These are phyloP conservation scores for Canavalia ensiformis DNA, from an alignment of 306 rosid genomes.

Conservation along the genomic window DNA sequence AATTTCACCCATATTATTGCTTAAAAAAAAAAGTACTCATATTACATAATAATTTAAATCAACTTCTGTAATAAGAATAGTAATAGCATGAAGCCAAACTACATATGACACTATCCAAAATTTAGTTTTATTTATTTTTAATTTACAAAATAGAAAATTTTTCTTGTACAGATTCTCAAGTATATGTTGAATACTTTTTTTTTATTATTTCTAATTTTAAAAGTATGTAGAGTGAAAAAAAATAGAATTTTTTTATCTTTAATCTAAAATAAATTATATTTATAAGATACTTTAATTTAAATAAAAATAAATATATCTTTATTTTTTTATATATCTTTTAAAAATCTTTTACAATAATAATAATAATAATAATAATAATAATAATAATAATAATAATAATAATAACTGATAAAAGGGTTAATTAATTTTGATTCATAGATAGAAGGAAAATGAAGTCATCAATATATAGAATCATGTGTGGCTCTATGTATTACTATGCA, in stretches of 20 bases:
- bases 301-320: too few relatives aligned
- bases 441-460: constrained; percentile 10
- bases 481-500: neutral
- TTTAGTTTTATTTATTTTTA: neutral
- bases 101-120: neutral
- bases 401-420: neutral
- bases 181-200: neutral
- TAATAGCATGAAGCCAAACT: neutral
- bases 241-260: too few relatives aligned
- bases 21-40: too few relatives aligned
- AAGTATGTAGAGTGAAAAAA: too few relatives aligned
- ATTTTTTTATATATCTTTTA: too few relatives aligned
- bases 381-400: too few relatives aligned
- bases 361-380: too few relatives aligned
- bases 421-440: neutral
- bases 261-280: too few relatives aligned
- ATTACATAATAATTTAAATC: neutral
- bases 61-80: neutral
- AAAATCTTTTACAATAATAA: too few relatives aligned
- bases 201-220: too few relatives aligned
- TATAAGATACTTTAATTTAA: too few relatives aligned
- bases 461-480: neutral
- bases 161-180: neutral
- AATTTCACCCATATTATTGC: neutral
- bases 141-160: neutral